Evolutionary conservation across 495 filamentous ascomycete genomes (phyloP).

Genomic region (Lophium mytilinum): DNA sequence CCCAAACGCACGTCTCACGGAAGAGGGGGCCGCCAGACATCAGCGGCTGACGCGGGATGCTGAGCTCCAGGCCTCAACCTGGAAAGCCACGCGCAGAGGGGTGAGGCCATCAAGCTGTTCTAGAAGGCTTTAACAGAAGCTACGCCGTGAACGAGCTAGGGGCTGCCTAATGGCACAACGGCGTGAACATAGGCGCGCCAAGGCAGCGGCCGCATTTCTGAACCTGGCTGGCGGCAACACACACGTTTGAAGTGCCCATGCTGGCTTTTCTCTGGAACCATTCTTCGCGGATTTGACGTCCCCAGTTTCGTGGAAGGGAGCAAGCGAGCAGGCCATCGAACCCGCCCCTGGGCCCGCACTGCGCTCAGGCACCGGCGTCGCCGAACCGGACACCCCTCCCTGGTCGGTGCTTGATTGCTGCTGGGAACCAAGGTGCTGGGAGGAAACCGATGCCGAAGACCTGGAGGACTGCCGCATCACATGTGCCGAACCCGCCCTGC

Average conservation of each 20-base stretch:
- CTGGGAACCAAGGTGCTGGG: constrained; percentile 16
- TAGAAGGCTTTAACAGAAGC: neutral
- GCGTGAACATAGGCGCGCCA: too few species aligned
- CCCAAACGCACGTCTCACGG: neutral
- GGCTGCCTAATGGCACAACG: too few species aligned
- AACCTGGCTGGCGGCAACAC: too few species aligned
- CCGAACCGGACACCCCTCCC: constrained; percentile 15
- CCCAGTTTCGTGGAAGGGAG: too few species aligned
- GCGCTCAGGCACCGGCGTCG: constrained; percentile 22
- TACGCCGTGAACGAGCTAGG: neutral
- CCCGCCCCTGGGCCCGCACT: neutral
- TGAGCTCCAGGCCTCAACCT: neutral
- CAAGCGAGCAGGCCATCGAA: too few species aligned
- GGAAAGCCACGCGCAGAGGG: neutral
- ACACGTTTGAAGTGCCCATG: too few species aligned
- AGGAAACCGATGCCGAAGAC: neutral
- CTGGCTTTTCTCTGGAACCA: too few species aligned
- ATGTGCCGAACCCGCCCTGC: neutral
- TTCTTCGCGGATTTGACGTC: too few species aligned
- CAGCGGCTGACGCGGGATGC: constrained; percentile 15
- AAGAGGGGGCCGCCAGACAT: neutral
- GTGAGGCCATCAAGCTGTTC: neutral
- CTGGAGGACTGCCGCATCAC: neutral
- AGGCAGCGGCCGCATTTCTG: too few species aligned
- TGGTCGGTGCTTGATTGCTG: constrained; percentile 7